Base-by-base conservation (phyloP, 306 rosid genomes). In the Canavalia ensiformis region DNA sequence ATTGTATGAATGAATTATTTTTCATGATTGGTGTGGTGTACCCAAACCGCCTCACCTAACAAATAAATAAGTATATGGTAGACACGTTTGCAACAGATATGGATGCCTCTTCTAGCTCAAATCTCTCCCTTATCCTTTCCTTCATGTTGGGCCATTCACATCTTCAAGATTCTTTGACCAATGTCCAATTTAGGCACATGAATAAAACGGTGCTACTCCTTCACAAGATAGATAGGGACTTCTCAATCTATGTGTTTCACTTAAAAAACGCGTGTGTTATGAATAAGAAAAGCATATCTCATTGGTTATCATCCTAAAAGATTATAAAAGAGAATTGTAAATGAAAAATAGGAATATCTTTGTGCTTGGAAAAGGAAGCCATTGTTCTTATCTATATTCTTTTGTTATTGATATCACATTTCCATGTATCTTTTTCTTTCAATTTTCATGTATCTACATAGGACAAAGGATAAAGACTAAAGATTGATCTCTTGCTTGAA, bases 81-180 rank as follows among this genome's bases (percentile, higher is more conserved):
- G 81, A 62, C 81, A 76, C 49, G 73, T 67, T 54, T 39, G 75
- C 46, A 81, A 10, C 3, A 39, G 73, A 81, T 81, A 76, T 73
- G 55, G 68, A 18, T 4, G 29, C 81, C 35, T 79, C 55, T 31
- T 39, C 37, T 30, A 47, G 30, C 39, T 50, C 7, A 73, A 82
- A 41, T 42, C 64, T 42, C 58, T 35, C 31, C 50, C 73, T 50
- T 76, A 70, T 83, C 82, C 74, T 28, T 49, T 49, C 46, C 51
- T 50, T 67, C 52, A 51, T 31, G 34, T 51, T 51, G 75, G 75
- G 4, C 69, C 76, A 72, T 77, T 80, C 72, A 52, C 81, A 59
- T 69, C 82, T 76, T 41, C 8, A 35, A 71, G 37, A 85, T 72
- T 64, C 39, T 47, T 71, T 85, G 88, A 85, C 83, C 83, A 65